Conservation (phyloP, 768 basidiomycete genomes). For the Trichaptum fuscoviolaceum region DNA sequence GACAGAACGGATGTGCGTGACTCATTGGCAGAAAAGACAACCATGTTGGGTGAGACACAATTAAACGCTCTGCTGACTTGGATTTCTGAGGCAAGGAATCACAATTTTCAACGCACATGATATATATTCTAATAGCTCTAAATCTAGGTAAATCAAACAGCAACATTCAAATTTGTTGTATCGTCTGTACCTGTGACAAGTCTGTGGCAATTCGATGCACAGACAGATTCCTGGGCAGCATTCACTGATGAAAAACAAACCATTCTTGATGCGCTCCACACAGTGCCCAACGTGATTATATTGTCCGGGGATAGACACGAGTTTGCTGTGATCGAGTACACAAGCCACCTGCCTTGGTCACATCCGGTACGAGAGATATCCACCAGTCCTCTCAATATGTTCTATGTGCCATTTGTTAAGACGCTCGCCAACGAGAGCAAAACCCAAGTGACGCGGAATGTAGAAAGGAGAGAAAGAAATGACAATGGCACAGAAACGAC, state of each 20-base stretch:
- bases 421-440: conserved; percentile 46
- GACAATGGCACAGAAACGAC: conserved; percentile 14
- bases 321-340: conserved; percentile 68
- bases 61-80: conserved; percentile 56
- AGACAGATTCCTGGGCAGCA: conserved; percentile 65
- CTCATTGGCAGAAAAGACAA: conserved; percentile 35
- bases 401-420: conserved; percentile 55
- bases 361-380: conserved; percentile 58
- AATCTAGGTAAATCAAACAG: conserved; percentile 56
- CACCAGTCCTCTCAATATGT: conserved; percentile 66
- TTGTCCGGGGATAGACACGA: conserved; percentile 76
- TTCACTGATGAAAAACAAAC: conserved; percentile 54
- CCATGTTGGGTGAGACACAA: conserved; percentile 69
- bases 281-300: conserved; percentile 65
- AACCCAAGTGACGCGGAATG: conserved; percentile 1
- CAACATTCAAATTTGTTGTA: conserved; percentile 74
- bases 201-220: conserved; percentile 61
- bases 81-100: conserved; percentile 43
- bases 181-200: conserved; percentile 71
- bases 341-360: conserved; percentile 26
- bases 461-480: conserved; percentile 11
- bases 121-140: not conserved
- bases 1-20: conserved; percentile 43
- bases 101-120: not conserved
- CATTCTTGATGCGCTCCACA: conserved; percentile 52